These are phyloP conservation scores for Epithele typhae DNA, from an alignment of 768 basidiomycete species.

Conservation along the genomic window DNA sequence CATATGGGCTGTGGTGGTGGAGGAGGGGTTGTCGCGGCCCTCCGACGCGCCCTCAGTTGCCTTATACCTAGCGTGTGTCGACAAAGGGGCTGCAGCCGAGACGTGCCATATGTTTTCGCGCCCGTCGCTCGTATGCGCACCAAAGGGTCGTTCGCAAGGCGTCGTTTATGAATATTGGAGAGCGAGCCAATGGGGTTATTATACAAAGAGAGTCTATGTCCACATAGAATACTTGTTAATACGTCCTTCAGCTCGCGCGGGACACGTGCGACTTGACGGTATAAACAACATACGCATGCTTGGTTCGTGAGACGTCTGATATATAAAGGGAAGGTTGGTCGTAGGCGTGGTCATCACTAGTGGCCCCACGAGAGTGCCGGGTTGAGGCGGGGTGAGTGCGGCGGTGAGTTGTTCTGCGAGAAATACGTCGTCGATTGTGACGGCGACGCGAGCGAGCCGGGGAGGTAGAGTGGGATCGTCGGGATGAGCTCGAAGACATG, in stretches of 20 bases:
- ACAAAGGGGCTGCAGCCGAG: too few species aligned
- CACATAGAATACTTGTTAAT: constrained; percentile 4
- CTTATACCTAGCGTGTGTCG: too few species aligned
- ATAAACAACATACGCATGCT: background rate
- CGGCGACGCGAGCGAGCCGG: constrained; percentile 39
- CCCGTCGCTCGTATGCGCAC: too few species aligned
- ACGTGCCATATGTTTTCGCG: too few species aligned
- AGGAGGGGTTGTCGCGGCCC: too few species aligned
- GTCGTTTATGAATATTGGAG: too few species aligned
- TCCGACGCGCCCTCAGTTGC: too few species aligned
- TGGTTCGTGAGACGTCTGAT: too few species aligned
- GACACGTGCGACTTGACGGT: background rate
- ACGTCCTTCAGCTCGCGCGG: background rate
- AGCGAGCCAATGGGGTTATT: too few species aligned
- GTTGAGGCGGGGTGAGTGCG: constrained; percentile 32
- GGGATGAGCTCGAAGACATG: constrained; percentile 78
- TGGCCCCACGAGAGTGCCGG: constrained; percentile 26
- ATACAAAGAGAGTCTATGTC: background rate
- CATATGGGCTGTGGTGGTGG: too few species aligned
- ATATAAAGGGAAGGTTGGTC: background rate
- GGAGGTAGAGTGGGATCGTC: constrained; percentile 66
- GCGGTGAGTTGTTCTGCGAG: constrained; percentile 32
- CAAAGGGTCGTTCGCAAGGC: too few species aligned
- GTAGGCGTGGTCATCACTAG: constrained; percentile 7
- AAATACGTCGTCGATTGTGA: constrained; percentile 32